phyloP scores from a whole-genome alignment of 2,329 filamentous ascomycete genomes.

The Pyrenochaeta sp. region DNA sequence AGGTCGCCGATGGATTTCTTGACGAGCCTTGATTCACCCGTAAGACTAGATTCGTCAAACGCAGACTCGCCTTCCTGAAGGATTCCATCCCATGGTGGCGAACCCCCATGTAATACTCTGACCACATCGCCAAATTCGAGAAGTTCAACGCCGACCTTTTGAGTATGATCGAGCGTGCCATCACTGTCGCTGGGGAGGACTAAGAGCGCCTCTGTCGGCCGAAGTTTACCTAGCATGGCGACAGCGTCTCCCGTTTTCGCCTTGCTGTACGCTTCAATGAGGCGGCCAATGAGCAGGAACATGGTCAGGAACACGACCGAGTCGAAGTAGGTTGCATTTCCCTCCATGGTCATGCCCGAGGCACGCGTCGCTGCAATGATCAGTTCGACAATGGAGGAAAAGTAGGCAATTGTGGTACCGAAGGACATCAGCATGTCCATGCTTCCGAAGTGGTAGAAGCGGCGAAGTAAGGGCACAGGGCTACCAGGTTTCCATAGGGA shows the following conservation, averaged over 20 bases:
- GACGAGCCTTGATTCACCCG: slow-evolving; percentile 76
- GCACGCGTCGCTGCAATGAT: slow-evolving; percentile 62
- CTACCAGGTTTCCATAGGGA: slow-evolving; percentile 81
- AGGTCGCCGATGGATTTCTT: slow-evolving; percentile 69
- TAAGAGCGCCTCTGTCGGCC: slow-evolving; percentile 78
- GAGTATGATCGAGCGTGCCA: too few species aligned
- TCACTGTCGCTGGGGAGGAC: too few species aligned
- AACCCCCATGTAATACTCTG: slow-evolving; percentile 77
- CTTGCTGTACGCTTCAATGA: slow-evolving; percentile 90
- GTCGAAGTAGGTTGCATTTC: too few species aligned
- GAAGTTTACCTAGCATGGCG: slow-evolving; percentile 77
- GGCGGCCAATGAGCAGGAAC: slow-evolving; percentile 77
- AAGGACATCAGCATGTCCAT: slow-evolving; percentile 95
- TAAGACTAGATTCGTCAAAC: slow-evolving; percentile 92
- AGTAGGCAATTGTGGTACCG: slow-evolving; percentile 86
- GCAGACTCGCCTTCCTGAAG: slow-evolving; percentile 65
- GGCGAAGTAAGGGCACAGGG: slow-evolving; percentile 72
- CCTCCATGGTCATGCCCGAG: too few species aligned
- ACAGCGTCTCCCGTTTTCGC: slow-evolving; percentile 89
- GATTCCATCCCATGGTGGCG: slow-evolving; percentile 82
- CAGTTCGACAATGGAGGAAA: slow-evolving; percentile 81
- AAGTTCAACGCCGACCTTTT: slow-evolving; percentile 68
- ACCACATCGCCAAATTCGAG: slow-evolving; percentile 67
- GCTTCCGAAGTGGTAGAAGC: slow-evolving; percentile 93
- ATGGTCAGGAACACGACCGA: slow-evolving; percentile 91